Base-by-base conservation (phyloP, 192 early-diverging fungal species). In the Pecoramyces ruminantium region DNA sequence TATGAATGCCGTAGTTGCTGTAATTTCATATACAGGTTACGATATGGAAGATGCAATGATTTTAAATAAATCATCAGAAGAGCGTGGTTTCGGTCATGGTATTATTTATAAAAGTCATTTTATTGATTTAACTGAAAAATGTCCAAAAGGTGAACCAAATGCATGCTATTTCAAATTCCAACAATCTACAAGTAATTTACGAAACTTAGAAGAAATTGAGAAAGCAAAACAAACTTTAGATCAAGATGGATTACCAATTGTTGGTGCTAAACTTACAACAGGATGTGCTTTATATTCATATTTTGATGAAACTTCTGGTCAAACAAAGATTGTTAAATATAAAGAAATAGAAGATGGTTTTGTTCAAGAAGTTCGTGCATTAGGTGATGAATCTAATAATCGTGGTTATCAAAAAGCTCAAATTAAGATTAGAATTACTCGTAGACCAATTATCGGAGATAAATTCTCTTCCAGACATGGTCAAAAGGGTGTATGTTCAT, bases 11-110 rank as follows among this genome's bases (percentile, higher is more conserved):
- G 93, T 98, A 16, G 96, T 99, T 28, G 93, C 93, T 29, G 96
- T 98, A 38, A 97, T 99, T 80, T 95, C 96, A 17, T 99, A 99
- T 87, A 99, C 97, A 16, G 96, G 96, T 80, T 99, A 99, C 85
- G 97, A 99, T 86, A 99, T 99, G 97, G 97, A 99, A 89, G 97
- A 99, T 84, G 97, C 97, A 9, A 97, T 97, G 89, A 98, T 99
- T 82, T 83, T 99, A 40, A 95, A 95, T 87, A 98, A 98, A 83
- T 94, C 92, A 29, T 88, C 93, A 2, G 93, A 96, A 83, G 96
- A 99, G 88, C 93, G 97, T 78, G 97, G 97, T 14, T 99, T 98
- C 81, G 96, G 95, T 28, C 96, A 99, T 84, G 97, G 97, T 78
- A 91, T 94, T 0, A 92, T 99, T 28, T 97, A 97, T 88, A 99